phyloP scores from a whole-genome alignment of 805 yeast species.

The Ogataea henricii region DNA sequence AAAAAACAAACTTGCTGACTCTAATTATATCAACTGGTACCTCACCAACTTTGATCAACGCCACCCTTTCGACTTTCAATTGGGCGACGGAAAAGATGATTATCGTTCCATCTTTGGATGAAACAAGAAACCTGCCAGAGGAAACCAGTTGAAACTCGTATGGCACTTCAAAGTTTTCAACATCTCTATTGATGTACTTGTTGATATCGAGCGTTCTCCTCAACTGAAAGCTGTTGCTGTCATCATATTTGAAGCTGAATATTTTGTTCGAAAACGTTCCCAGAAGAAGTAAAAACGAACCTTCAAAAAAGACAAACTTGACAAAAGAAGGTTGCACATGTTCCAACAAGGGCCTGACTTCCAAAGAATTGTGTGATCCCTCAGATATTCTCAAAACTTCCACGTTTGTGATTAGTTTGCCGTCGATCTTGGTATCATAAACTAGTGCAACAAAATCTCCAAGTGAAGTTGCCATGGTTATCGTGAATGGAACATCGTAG shows the following conservation, averaged over 20 bases:
- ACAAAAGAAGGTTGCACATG: conserved; percentile 21
- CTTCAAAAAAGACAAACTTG: conserved; percentile 8
- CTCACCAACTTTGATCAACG: conserved; percentile 21
- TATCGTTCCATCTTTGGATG: conserved; percentile 30
- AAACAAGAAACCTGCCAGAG: conserved; percentile 13
- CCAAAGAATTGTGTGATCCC: background rate
- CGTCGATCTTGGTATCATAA: conserved; percentile 16
- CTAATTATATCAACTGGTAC: conserved; percentile 21
- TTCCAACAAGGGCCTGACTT: conserved; percentile 12
- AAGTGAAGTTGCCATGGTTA: conserved; percentile 18
- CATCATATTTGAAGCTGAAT: conserved; percentile 15
- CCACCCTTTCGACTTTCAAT: background rate
- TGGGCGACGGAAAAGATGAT: conserved; percentile 1
- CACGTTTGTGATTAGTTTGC: conserved; percentile 9
- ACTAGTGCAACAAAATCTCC: conserved; percentile 17
- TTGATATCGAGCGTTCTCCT: conserved; percentile 6
- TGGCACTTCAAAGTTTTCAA: conserved; percentile 9
- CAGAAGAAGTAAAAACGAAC: conserved; percentile 11
- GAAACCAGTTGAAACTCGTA: conserved; percentile 13
- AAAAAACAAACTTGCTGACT: conserved; percentile 7
- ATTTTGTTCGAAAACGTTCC: conserved; percentile 22
- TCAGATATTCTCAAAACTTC: conserved; percentile 18
- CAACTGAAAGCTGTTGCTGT: conserved; percentile 6
- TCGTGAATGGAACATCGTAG: conserved; percentile 16
- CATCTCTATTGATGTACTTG: background rate